Base-by-base conservation (phyloP, 192 early-diverging fungal species). In the Obelidium mucronatum region DNA sequence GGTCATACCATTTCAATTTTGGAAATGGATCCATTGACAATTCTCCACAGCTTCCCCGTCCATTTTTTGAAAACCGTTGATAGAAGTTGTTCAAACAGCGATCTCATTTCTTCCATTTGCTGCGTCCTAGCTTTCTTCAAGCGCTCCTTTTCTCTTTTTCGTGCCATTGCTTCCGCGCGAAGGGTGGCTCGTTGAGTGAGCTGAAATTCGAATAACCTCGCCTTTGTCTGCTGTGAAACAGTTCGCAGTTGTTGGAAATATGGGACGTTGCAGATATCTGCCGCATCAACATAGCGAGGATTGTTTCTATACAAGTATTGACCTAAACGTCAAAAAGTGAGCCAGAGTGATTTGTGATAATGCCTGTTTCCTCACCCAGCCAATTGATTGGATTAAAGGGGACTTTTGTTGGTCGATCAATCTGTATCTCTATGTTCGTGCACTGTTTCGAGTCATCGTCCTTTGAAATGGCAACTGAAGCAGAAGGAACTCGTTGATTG, bases 251-350 rank as follows among this genome's bases (percentile, higher is more conserved):
- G 65, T 40, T 80, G 65, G 35, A 77, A 39, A 61, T 90, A 90
- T 1, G 83, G 77, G 1, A 77, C 75, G 8, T 79, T 63, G 0
- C 63, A 75, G 24, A 77, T 33, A 42, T 76, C 72, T 17, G 81
- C 11, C 40, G 76, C 76, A 54, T 85, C 85, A 52, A 82, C 70
- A 72, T 85, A 85, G 31, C 80, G 76, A 24, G 88, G 86, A 67
- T 88, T 88, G 76, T 88, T 88, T 39, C 88, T 71, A 72, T 85
- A 88, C 8, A 90, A 59, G 68, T 78, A 84, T 75, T 90, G 88
- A n/a, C 85, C 88, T 89, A n/a, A 36, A 58, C 8, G 13, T 24
- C 5, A 8, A 8, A 58, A 24, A 8, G 26, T 58, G 5, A 58
- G 55, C 26, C 26, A 24, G 17, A 31, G 1, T 58, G 55, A 58